Conservation (phyloP, 2,329 filamentous ascomycete species). For the Aspergillus sp. region DNA sequence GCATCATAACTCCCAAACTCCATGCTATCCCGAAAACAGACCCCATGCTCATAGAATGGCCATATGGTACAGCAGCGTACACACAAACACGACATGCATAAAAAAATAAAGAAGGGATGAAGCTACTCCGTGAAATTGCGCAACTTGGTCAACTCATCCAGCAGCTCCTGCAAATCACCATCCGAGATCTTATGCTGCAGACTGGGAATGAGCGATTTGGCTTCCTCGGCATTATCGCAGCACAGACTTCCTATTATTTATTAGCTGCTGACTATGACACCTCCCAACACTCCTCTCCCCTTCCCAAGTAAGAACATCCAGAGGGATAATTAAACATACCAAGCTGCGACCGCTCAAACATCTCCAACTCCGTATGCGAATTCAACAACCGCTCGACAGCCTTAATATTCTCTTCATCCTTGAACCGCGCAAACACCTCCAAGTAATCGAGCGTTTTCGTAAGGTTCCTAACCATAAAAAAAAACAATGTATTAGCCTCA, state of each 20-base stretch:
- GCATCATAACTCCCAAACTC: slow-evolving; percentile 14
- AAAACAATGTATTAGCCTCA: neutral
- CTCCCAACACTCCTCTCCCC: neutral
- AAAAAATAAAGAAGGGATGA: neutral
- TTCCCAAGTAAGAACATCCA: neutral
- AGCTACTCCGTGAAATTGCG: slow-evolving; percentile 49
- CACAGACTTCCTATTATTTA: slow-evolving; percentile 76
- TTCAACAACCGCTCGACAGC: slow-evolving; percentile 87
- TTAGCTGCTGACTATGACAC: slow-evolving; percentile 1
- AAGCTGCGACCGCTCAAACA: slow-evolving; percentile 91
- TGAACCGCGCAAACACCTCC: slow-evolving; percentile 92
- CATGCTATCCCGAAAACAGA: slow-evolving; percentile 12
- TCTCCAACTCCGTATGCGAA: slow-evolving; percentile 72
- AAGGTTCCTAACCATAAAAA: slow-evolving; percentile 56
- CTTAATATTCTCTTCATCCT: slow-evolving; percentile 90
- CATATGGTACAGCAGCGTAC: neutral
- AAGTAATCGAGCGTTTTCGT: slow-evolving; percentile 90
- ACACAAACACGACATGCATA: neutral
- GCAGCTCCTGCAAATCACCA: slow-evolving; percentile 79
- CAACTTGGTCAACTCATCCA: slow-evolving; percentile 89
- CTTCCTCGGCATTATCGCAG: slow-evolving; percentile 90
- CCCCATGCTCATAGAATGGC: neutral
- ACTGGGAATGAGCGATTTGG: slow-evolving; percentile 91
- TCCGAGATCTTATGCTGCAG: slow-evolving; percentile 87
- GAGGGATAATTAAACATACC: slow-evolving; percentile 56